A percentile compares a stretch with the other conserved stretches of the same genome.
Conservation (phyloP, 176 grass and related monocot species). For the Cenchrus purpureus region DNA sequence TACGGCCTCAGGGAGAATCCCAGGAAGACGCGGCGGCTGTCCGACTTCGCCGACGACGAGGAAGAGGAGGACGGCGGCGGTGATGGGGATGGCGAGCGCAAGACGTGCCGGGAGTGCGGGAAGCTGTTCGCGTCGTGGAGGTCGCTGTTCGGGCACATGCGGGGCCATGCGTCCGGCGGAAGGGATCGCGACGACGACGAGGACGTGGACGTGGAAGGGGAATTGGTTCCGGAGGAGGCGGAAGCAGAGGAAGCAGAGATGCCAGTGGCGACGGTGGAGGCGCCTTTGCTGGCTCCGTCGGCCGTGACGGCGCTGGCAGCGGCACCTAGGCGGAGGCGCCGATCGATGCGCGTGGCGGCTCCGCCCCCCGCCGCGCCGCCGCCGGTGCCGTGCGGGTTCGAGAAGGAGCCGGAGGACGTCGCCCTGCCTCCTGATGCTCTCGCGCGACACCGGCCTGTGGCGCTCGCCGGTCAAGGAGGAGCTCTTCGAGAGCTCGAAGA, state of each 20-base stretch:
- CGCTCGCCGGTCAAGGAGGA: constrained; percentile 20
- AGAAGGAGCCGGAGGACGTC: constrained; percentile 62
- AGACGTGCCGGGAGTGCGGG: constrained; percentile 55
- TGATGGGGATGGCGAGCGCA: constrained; percentile 15
- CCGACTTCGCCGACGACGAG: constrained; percentile 39
- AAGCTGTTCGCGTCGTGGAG: constrained; percentile 59
- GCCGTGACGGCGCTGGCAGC: background rate
- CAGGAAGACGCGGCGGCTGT: constrained; percentile 72
- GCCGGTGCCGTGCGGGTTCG: constrained; percentile 34
- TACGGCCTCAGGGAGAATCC: constrained; percentile 79
- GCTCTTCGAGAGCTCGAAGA: background rate
- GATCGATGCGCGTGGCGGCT: constrained; percentile 49
- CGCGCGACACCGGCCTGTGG: constrained; percentile 52
- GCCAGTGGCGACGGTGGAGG: background rate
- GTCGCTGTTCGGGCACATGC: constrained; percentile 60
- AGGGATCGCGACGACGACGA: constrained; percentile 9
- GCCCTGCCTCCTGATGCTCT: constrained; percentile 78
- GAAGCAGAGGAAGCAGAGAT: constrained; percentile 18
- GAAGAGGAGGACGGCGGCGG: background rate
- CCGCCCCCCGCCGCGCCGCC: constrained; percentile 22
- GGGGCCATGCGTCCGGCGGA: constrained; percentile 42
- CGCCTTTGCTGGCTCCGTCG: background rate
- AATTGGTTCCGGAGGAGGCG: background rate
- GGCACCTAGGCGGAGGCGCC: constrained; percentile 47
- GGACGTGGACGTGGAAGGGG: constrained; percentile 17